Base-by-base conservation (phyloP, 768 basidiomycete genomes). In the Mycena belliarum region DNA sequence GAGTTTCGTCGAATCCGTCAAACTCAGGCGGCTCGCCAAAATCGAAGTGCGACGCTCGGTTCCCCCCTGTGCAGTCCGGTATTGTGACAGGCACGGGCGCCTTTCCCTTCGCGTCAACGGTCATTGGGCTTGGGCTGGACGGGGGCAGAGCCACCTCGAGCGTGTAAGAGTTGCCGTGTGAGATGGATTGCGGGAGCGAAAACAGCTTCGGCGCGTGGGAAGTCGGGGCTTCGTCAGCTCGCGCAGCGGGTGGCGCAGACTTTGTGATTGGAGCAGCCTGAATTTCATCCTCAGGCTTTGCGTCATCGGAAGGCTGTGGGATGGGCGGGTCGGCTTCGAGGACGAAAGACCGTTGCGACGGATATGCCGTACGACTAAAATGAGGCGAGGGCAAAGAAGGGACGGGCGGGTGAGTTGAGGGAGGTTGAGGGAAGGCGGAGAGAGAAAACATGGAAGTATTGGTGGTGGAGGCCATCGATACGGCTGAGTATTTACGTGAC, bases 361-460 rank as follows among this genome's bases (percentile, higher is more conserved):
- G 23, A 16, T 46, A 56, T 23, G 23, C 42, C 52, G 10, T 35
- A 23, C 25, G 11, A 35, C 14, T 45, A 12, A 24, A 44, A 23
- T 20, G 44, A 29, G 12, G 29, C 12, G 29, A 32, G 6, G 61
- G 61, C 37, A 52, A 14, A 10, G 32, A 11, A 7, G 61, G 56
- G 16, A 62, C 56, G n/a, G 55, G 52, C 38, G 56, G 49, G 28
- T 40, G 9, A 23, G 1, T 18, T 4, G 28, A 43, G 12, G 62
- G 53, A 23, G 58, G 57, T 29, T 26, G 35, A 20, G 62, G 62
- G 37, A 63, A 63, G 4, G 62, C 49, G 28, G 62, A 63, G 35
- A 59, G 54, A 11, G 62, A 52, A 9, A 63, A 15, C 52, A 45
- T 43, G 23, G 61, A 63, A 23, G 33, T 7, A 41, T 55, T 63